Percentiles rank a stretch among this genome's conserved stretches.
Conservation (phyloP, 192 early-diverging fungal species). For the Linnemannia exigua region DNA sequence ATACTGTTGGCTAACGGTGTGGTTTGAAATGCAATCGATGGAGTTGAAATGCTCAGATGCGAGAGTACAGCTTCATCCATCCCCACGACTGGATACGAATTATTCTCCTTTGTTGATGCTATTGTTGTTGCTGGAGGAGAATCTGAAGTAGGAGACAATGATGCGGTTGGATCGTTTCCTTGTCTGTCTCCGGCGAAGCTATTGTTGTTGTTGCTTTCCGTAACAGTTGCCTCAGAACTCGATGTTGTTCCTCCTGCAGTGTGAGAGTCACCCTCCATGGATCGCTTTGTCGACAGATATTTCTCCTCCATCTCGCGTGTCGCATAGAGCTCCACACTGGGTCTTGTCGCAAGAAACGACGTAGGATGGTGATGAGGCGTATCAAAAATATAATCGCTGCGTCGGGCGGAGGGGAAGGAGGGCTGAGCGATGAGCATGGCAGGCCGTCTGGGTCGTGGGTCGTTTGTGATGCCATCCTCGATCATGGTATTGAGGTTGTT, state of each 20-base stretch:
- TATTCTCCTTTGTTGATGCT: not conserved
- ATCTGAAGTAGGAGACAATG: not conserved
- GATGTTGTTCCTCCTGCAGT: constrained; percentile 18
- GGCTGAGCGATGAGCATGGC: constrained; percentile 35
- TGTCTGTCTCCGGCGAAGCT: not conserved
- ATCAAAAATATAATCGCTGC: constrained; percentile 12
- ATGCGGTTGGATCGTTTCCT: not conserved
- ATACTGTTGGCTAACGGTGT: not conserved
- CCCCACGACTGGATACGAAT: not conserved
- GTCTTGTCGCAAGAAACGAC: not conserved
- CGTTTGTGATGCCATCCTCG: constrained; percentile 50
- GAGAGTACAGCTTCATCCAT: not conserved
- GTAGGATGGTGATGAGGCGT: not conserved
- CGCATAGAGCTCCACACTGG: not conserved
- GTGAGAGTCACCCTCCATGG: constrained; percentile 11
- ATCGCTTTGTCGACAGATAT: not conserved
- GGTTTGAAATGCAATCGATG: not conserved
- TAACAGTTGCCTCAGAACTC: constrained; percentile 16
- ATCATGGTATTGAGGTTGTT: constrained; percentile 49
- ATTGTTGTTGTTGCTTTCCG: not conserved
- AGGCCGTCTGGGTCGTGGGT: constrained; percentile 39
- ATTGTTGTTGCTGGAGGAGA: not conserved
- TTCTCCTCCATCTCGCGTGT: constrained; percentile 1
- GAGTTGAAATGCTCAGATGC: constrained; percentile 14
- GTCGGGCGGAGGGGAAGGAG: constrained; percentile 6